These are phyloP conservation scores for Citrullus mucosospermus DNA, from an alignment of 306 rosid species.

Conservation along the genomic window DNA sequence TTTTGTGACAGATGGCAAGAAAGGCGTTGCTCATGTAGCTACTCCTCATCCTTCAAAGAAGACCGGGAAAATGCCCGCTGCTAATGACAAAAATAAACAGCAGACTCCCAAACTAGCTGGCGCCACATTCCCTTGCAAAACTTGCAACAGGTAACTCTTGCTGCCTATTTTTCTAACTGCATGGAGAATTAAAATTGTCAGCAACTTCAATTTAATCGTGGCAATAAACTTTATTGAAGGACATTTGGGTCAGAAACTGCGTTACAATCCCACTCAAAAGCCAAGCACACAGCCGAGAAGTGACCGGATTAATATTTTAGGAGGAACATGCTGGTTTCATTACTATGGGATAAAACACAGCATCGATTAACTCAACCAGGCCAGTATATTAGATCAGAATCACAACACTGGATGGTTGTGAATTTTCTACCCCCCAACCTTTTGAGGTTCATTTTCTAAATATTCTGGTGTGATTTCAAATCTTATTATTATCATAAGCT, in stretches of 20 bases:
- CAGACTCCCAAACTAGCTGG: conserved; percentile 31
- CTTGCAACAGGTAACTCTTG: conserved; percentile 37
- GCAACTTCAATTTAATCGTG: not conserved
- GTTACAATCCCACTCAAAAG: conserved; percentile 47
- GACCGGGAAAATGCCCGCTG: conserved; percentile 27
- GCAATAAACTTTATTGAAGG: conserved; percentile 20
- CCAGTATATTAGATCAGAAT: not conserved
- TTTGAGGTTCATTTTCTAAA: not conserved
- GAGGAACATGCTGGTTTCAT: not conserved
- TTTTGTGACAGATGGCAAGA: conserved; percentile 28
- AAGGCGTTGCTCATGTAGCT: conserved; percentile 27
- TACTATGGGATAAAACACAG: not conserved
- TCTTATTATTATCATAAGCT: not conserved
- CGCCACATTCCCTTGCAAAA: conserved; percentile 33
- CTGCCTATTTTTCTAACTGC: not conserved
- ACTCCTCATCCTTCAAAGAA: conserved; percentile 63
- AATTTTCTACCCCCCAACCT: conserved; percentile 1
- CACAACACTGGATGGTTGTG: not conserved
- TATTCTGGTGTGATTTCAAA: not conserved
- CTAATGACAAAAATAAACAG: conserved; percentile 21
- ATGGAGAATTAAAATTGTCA: not conserved
- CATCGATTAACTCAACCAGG: not conserved
- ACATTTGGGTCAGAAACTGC: conserved; percentile 48
- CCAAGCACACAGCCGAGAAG: conserved; percentile 47
- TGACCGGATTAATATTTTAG: conserved; percentile 4